Base-by-base conservation (phyloP, 2,329 filamentous ascomycete genomes). In the Huntiella decipiens region DNA sequence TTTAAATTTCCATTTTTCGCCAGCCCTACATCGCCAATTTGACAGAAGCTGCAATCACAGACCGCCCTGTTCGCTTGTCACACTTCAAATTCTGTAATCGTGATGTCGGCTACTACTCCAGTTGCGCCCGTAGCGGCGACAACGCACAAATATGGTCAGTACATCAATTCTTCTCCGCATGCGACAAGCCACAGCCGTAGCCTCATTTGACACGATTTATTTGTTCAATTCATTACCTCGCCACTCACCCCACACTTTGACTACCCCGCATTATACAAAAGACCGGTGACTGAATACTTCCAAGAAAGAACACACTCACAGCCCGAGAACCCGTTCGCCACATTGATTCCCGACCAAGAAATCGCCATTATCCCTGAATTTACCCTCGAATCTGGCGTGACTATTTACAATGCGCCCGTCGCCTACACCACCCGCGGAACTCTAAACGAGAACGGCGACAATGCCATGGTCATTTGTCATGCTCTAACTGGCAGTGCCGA, bases 351-450 rank as follows among this genome's bases (percentile, higher is more conserved):
- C 44, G 80, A 94, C 56, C 91, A 96, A 64, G 71, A 80, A 45
- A 81, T 93, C 56, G 85, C 82, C 48, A 74, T 91, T 50, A 74
- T 98, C 46, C 88, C 91, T 2, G 78, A 79, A 19, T 94, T 95
- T 61, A 86, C 81, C 6, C 81, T 98, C 53, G 91, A 98, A 62
- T 96, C 87, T 2, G 91, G 91, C 42, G 84, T 82, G 17, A 80
- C 74, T 1, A 70, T 98, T 15, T 66, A 71, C 54, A 91, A 96
- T 73, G 68, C 79, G 12, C 77, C 77, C 1, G 66, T 82, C 44
- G 77, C 77, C 37, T 81, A 79, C 58, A 81, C 74, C 39, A 77
- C 73, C 16, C 66, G 74, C 41, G 77, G 77, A 52, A 70, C 67
- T 51, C 66, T 82, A 51, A 73, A 73, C 17, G 61, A 69, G 13